A percentile compares a stretch with the other conserved stretches of the same genome.
Evolutionary conservation across 78 protist species (phyloP).

Genomic region (Dictyostelium intermedium): DNA sequence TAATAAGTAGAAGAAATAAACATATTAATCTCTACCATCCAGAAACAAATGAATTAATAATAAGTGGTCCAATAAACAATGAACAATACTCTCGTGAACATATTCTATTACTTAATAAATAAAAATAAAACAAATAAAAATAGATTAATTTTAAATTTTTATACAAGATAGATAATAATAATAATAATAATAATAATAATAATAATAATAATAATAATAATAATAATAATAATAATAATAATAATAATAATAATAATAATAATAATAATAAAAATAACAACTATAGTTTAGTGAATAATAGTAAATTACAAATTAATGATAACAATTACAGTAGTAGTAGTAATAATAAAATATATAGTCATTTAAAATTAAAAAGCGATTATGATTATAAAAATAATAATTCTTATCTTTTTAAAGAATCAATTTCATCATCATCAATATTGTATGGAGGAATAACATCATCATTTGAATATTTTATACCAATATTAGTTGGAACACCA

Average conservation of each 20-base stretch:
- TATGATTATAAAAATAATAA: not conserved
- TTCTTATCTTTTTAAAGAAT: not conserved
- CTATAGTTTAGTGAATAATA: not conserved
- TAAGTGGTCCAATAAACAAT: not conserved
- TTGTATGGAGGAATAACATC: slow-evolving; percentile 29
- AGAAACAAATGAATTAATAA: slow-evolving; percentile 1
- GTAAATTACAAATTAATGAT: not conserved
- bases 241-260: too few relatives aligned
- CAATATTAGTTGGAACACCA: slow-evolving; percentile 67
- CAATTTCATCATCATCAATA: not conserved
- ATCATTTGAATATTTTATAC: slow-evolving; percentile 38
- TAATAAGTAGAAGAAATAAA: not conserved
- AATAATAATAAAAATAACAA: too few relatives aligned
- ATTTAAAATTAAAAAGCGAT: not conserved
- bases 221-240: not conserved
- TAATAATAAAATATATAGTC: not conserved
- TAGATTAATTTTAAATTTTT: not conserved
- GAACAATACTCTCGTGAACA: not conserved
- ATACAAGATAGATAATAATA: not conserved
- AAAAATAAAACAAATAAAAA: not conserved
- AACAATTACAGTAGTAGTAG: not conserved
- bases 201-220: not conserved
- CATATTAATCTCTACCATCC: slow-evolving; percentile 1
- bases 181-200: not conserved
- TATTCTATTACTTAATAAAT: slow-evolving; percentile 7